These are phyloP conservation scores for Leccinum longicurvipes DNA, from an alignment of 768 basidiomycete genomes.

Conservation along the genomic window DNA sequence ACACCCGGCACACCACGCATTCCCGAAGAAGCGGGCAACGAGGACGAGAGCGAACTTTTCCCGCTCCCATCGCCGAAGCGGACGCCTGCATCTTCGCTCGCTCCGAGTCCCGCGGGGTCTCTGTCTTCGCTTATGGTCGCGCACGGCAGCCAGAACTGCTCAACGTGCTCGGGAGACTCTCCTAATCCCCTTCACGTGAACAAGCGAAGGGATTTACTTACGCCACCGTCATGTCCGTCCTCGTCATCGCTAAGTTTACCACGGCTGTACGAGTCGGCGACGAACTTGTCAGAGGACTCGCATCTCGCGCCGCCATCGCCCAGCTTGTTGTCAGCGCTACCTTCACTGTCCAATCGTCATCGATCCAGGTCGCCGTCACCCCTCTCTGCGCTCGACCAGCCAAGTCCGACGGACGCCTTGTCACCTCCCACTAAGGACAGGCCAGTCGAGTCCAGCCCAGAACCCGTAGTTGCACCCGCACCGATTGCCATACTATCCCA, in stretches of 20 bases:
- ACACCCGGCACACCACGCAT: conserved; percentile 23
- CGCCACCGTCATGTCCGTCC: conserved; percentile 21
- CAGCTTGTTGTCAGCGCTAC: conserved; percentile 16
- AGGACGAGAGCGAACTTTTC: conserved; percentile 55
- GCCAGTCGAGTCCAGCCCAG: background rate
- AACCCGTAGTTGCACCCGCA: background rate
- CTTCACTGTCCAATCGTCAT: conserved; percentile 25
- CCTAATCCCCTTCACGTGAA: background rate
- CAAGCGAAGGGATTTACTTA: conserved; percentile 14
- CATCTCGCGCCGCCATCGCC: conserved; percentile 22
- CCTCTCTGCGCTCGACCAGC: conserved; percentile 5
- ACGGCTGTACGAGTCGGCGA: conserved; percentile 11
- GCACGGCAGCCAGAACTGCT: conserved; percentile 7
- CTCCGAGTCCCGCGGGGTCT: conserved; percentile 33
- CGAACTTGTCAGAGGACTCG: conserved; percentile 3
- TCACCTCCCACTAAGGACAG: background rate
- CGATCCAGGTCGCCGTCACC: conserved; percentile 6
- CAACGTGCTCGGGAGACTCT: conserved; percentile 18
- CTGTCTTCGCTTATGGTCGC: conserved; percentile 20
- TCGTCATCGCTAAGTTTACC: conserved; percentile 28
- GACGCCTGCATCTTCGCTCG: conserved; percentile 43
- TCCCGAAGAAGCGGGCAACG: conserved; percentile 40
- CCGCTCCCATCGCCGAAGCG: conserved; percentile 59
- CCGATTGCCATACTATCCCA: background rate
- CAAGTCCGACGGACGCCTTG: background rate